Base-by-base conservation (phyloP, 2,329 filamentous ascomycete genomes). In the Metarhizium album region DNA sequence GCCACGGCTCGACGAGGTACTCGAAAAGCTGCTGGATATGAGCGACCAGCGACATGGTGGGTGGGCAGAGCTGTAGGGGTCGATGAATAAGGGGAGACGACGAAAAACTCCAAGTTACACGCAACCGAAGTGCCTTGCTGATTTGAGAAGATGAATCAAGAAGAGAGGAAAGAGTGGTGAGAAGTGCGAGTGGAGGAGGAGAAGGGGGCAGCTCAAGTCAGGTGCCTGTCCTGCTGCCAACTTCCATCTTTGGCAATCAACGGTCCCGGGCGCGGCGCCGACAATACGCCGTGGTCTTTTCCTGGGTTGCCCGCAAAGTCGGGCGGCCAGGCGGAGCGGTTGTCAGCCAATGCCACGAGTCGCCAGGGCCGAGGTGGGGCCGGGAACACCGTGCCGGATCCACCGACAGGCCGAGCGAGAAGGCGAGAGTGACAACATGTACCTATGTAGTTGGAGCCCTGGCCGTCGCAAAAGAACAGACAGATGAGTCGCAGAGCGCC, bases 1-100 rank as follows among this genome's bases (percentile, higher is more conserved):
- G 46, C 69, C 76, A 78, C 0, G 79, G 79, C 50, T 65, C 58
- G 16, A 74, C 37, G 47, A 80, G 64, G 51, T 61, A 59, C 54
- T 53, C 47, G 59, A 68, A 31, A 45, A 64, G 50, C 46, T 62
- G 57, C 37, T 53, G 52, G 42, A 64, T 45, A 18, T 56, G 54
- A 22, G 57, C 49, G 45, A 61, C 47, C 45, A 59, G 50, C 38
- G 53, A 46, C 64, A 67, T 66, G 53, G 37, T 48, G 35, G 29
- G 23, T 48, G 35, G 29, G 23, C 5, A 16, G 18, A 40, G n/a
- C 7, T 20, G 16, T 35, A 40, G 29, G 16, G n/a, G 48, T 22
- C 16, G 43, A 33, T 27, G 50, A 35, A 29, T 27, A 23, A 22
- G n/a, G 29, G 6, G 11, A 27, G 18, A 20, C 29, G 24, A 35